Conservation (phyloP, 164 flowering plant species). For the Stephania cephalantha region DNA sequence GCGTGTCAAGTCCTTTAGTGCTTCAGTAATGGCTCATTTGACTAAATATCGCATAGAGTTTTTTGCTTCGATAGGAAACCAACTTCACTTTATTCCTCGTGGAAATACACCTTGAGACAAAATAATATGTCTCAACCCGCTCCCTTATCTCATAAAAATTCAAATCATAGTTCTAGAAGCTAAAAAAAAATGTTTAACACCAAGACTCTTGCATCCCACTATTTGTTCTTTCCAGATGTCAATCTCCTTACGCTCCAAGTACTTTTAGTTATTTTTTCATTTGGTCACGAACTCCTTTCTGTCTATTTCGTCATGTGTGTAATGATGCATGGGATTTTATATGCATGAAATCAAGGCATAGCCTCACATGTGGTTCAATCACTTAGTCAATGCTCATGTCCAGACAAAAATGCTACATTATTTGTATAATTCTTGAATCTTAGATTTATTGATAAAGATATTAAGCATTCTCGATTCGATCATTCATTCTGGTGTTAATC, state of each 20-base stretch:
- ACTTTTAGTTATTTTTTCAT: not conserved
- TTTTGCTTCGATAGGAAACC: no score
- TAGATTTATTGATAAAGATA: not conserved
- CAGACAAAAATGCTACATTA: no score
- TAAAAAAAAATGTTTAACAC: not conserved
- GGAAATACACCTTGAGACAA: no score
- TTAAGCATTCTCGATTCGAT: not conserved
- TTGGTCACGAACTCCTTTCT: not conserved
- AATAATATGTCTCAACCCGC: no score
- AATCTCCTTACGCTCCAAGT: not conserved
- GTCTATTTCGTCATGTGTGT: no score
- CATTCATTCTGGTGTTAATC: not conserved
- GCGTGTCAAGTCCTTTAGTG: not conserved
- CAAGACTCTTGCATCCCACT: not conserved
- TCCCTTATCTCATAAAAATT: not conserved
- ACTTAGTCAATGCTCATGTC: no score
- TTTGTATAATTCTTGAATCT: no score
- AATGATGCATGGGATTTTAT: no score
- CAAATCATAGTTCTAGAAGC: not conserved
- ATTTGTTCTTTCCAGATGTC: not conserved
- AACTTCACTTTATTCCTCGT: no score
- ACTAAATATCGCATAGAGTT: not conserved
- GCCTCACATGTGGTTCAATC: no score
- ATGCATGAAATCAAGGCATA: no score
- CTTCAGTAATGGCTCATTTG: not conserved